Evolutionary conservation across 169 alveolate genomes (phyloP).

Genomic region (Perkinsus marinus): DNA sequence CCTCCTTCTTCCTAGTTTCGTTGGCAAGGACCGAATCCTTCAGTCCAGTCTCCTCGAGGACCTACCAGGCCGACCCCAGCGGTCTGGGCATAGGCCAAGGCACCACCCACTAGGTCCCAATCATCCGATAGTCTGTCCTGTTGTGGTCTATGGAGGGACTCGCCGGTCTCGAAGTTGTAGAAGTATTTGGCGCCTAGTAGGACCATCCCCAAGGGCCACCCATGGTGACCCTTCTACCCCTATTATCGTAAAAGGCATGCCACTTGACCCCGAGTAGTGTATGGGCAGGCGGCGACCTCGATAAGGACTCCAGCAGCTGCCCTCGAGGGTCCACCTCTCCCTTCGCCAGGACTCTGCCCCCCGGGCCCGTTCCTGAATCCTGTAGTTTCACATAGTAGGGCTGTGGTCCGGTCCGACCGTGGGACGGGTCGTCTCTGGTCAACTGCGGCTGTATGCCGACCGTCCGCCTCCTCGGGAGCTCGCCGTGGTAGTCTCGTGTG

Average conservation of each 20-base stretch:
- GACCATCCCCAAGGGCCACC: not conserved
- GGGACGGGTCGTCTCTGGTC: not conserved
- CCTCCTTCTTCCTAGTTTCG: not conserved
- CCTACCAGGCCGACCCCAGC: not conserved
- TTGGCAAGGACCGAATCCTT: not conserved
- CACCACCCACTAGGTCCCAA: not conserved
- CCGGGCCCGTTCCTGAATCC: not conserved
- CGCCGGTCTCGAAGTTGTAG: conserved; percentile 21
- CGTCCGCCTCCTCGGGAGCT: not conserved
- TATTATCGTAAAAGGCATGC: conserved; percentile 25
- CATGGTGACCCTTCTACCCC: not conserved
- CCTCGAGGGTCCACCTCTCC: not conserved
- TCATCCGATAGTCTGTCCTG: not conserved
- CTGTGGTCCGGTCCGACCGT: not conserved
- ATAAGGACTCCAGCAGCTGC: conserved; percentile 14
- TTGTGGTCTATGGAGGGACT: not conserved
- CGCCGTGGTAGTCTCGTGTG: not conserved
- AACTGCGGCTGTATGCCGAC: not conserved
- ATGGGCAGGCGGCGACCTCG: conserved; percentile 18
- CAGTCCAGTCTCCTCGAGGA: not conserved
- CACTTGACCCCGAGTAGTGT: conserved; percentile 26
- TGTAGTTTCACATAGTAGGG: not conserved
- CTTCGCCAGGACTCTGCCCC: not conserved
- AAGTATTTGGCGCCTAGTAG: conserved; percentile 12
- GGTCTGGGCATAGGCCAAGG: not conserved